phyloP scores from a whole-genome alignment of 352 stramenopile genomes.

The Phytophthora capsici region DNA sequence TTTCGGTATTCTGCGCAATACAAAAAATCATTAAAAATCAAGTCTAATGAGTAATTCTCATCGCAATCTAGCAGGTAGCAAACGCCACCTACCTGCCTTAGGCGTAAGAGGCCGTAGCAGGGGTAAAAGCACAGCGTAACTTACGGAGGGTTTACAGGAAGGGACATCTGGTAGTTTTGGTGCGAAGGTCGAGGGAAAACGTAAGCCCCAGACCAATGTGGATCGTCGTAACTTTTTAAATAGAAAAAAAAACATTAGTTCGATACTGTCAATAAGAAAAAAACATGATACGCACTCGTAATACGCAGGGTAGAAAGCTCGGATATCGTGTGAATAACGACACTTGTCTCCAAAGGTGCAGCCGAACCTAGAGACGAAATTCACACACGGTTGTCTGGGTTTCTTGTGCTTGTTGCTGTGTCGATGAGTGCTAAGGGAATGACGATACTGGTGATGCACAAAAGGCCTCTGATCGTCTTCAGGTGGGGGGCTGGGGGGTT shows the following conservation, averaged over 20 bases:
- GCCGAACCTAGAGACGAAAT: constrained; percentile 47
- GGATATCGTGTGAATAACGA: constrained; percentile 60
- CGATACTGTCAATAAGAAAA: constrained; percentile 2
- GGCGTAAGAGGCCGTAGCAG: constrained; percentile 13
- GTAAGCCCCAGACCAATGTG: constrained; percentile 18
- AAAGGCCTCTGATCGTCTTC: constrained; percentile 11
- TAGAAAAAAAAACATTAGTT: constrained; percentile 8
- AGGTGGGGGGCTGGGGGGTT: constrained; percentile 5
- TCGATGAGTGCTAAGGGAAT: constrained; percentile 2
- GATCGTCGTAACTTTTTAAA: constrained; percentile 15
- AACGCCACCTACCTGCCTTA: constrained; percentile 27
- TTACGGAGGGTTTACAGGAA: constrained; percentile 30
- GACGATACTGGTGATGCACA: constrained; percentile 17
- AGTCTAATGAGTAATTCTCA: neutral
- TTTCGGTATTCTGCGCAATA: constrained; percentile 18
- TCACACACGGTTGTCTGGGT: constrained; percentile 37
- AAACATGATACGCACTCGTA: constrained; percentile 26
- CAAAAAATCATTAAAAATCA: neutral
- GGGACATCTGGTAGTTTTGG: constrained; percentile 28
- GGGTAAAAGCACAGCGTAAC: constrained; percentile 23
- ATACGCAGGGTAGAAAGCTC: constrained; percentile 28
- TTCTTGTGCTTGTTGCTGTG: constrained; percentile 32
- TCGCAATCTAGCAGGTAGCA: constrained; percentile 24
- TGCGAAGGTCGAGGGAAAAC: constrained; percentile 15
- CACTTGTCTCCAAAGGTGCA: constrained; percentile 65